Evolutionary conservation across 768 basidiomycete genomes (phyloP).

Genomic region (Amyloporia xantha): DNA sequence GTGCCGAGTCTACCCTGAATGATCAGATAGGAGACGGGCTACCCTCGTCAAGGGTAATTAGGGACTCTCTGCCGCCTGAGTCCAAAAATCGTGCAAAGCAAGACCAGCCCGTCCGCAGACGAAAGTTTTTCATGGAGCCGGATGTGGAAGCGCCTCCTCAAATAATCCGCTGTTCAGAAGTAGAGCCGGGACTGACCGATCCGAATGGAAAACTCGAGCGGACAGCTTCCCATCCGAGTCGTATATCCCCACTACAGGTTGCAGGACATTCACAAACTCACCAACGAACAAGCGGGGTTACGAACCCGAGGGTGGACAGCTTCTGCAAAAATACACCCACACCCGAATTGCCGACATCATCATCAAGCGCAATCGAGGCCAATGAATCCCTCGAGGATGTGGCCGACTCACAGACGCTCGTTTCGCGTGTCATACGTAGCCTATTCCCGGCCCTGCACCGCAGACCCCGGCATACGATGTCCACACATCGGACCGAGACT

Average conservation of each 20-base stretch:
- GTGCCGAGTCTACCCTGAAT: conserved; percentile 7
- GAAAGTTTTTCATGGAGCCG: background rate
- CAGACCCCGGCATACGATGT: conserved; percentile 58
- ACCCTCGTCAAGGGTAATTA: background rate
- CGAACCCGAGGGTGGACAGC: conserved; percentile 4
- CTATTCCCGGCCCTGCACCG: conserved; percentile 55
- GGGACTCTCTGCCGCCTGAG: background rate
- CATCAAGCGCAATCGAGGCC: background rate
- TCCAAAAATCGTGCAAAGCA: background rate
- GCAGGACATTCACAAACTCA: background rate
- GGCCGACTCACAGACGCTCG: conserved; percentile 24
- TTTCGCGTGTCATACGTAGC: conserved; percentile 30
- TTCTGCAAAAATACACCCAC: too few relatives aligned
- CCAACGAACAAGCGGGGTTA: background rate
- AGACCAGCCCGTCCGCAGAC: background rate
- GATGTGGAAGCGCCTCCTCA: conserved; percentile 3
- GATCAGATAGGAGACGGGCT: background rate
- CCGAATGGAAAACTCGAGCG: conserved; percentile 13
- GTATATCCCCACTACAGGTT: background rate
- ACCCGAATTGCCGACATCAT: background rate
- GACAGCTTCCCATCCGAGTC: too few relatives aligned
- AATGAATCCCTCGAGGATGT: conserved; percentile 26
- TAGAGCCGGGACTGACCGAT: conserved; percentile 14
- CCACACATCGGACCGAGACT: conserved; percentile 64
- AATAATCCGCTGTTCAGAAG: conserved; percentile 18